phyloP scores from a whole-genome alignment of 108 stramenopile species.

The Cyclotella baltica region DNA sequence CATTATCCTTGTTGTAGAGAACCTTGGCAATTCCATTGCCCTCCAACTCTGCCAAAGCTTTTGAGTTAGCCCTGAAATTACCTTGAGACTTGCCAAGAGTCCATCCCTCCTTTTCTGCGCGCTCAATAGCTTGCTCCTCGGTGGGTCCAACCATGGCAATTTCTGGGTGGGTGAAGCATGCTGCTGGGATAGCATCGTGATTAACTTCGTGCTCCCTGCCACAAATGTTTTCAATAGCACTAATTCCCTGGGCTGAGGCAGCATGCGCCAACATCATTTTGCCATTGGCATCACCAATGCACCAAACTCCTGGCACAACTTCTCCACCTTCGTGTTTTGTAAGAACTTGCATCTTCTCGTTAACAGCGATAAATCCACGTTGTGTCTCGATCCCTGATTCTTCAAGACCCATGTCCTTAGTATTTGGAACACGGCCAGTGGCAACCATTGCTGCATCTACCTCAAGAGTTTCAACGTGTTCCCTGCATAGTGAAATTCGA shows the following conservation, averaged over 20 bases:
- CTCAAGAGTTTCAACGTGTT: slow-evolving; percentile 97
- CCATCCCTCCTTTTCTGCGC: slow-evolving; percentile 95
- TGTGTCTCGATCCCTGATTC: slow-evolving; percentile 88
- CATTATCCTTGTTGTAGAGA: slow-evolving; percentile 97
- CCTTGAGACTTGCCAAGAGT: slow-evolving; percentile 93
- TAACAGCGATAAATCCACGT: slow-evolving; percentile 96
- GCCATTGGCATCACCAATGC: slow-evolving; percentile 99
- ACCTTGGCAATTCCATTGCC: slow-evolving; percentile 99
- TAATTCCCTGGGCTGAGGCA: slow-evolving; percentile 97
- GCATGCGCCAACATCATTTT: slow-evolving; percentile 99
- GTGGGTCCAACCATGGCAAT: slow-evolving; percentile 98
- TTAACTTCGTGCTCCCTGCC: slow-evolving; percentile 91
- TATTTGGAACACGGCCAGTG: slow-evolving; percentile 98
- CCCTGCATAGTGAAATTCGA: slow-evolving; percentile 48
- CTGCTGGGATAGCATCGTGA: slow-evolving; percentile 95
- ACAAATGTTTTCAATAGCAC: slow-evolving; percentile 96
- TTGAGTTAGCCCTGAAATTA: slow-evolving; percentile 97
- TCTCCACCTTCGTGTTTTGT: slow-evolving; percentile 81
- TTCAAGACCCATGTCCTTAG: slow-evolving; percentile 93
- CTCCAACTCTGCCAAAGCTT: slow-evolving; percentile 98
- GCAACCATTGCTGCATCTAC: slow-evolving; percentile 98
- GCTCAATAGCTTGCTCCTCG: slow-evolving; percentile 94
- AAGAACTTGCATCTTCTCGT: slow-evolving; percentile 96
- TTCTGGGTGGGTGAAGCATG: slow-evolving; percentile 99
- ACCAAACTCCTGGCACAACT: slow-evolving; percentile 92